Evolutionary conservation across 257 asterid species (phyloP).

Genomic region (Primulina eburnea): DNA sequence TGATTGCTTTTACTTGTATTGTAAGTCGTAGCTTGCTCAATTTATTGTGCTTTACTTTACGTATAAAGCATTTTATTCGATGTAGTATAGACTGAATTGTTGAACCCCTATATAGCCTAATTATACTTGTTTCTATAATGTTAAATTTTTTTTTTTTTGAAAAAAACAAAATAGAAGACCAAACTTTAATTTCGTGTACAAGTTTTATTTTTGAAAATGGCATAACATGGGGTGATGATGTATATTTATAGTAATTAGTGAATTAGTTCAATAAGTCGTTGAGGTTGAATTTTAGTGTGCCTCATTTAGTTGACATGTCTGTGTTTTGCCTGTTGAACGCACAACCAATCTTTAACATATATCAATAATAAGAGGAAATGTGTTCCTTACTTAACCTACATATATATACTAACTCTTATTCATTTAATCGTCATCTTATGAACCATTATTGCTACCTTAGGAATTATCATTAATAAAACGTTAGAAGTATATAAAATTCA

Average conservation of each 20-base stretch:
- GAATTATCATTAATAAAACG: not conserved
- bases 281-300: not conserved
- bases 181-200: not conserved
- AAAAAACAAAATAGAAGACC: no score
- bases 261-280: not conserved
- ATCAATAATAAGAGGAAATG: slow-evolving; percentile 23
- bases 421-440: not conserved
- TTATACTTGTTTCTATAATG: no score
- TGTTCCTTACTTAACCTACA: slow-evolving; percentile 32
- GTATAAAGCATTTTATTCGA: not conserved
- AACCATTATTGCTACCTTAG: not conserved
- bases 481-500: no score
- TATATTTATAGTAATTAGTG: not conserved
- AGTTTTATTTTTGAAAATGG: not conserved
- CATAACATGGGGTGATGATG: slow-evolving; percentile 20
- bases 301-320: slow-evolving; percentile 13
- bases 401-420: not conserved
- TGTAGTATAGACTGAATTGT: not conserved
- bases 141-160: no score
- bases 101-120: no score
- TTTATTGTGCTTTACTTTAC: not conserved
- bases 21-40: not conserved
- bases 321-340: slow-evolving; percentile 38
- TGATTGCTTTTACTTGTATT: not conserved
- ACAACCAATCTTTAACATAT: slow-evolving; percentile 23